A percentile compares a stretch with the other conserved stretches of the same genome.
Conservation (phyloP, 495 filamentous ascomycete species). For the Echria macrotheca region DNA sequence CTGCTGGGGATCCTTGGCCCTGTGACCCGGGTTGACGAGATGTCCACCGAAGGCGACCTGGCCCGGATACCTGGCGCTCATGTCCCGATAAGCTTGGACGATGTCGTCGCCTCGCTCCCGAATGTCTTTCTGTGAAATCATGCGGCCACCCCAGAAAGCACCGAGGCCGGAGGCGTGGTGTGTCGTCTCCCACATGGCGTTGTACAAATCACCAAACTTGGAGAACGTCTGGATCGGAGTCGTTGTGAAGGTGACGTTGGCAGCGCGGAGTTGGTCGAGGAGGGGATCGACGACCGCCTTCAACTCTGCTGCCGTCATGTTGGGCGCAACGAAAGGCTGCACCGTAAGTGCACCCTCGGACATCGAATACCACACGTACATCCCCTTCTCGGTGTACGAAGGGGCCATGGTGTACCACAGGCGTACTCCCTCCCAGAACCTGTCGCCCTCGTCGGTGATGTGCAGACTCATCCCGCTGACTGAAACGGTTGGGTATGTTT, state of each 20-base stretch:
- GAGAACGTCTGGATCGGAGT: constrained; percentile 1
- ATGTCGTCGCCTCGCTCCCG: constrained; percentile 22
- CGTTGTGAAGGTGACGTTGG: constrained; percentile 22
- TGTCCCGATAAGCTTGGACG: constrained; percentile 18
- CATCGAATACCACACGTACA: constrained; percentile 33
- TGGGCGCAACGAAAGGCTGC: constrained; percentile 28
- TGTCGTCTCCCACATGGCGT: constrained; percentile 3
- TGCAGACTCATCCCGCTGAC: constrained; percentile 27
- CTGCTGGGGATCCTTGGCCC: constrained; percentile 8
- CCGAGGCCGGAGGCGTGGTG: neutral
- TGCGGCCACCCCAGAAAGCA: constrained; percentile 10
- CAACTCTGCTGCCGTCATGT: constrained; percentile 23
- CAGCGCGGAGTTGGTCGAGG: constrained; percentile 23
- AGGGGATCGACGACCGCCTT: constrained; percentile 28
- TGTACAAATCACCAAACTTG: constrained; percentile 10
- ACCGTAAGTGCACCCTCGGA: constrained; percentile 8
- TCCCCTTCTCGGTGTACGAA: constrained; percentile 30
- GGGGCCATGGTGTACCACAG: constrained; percentile 37
- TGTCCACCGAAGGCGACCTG: constrained; percentile 24
- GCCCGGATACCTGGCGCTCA: constrained; percentile 16
- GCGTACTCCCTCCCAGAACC: constrained; percentile 42
- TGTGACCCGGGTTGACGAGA: constrained; percentile 30
- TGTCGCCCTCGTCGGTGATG: constrained; percentile 28
- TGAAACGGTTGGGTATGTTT: constrained; percentile 32
- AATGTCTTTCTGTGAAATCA: constrained; percentile 19